phyloP scores from a whole-genome alignment of 192 early-diverging fungal species.

The Coemansia javaensis region DNA sequence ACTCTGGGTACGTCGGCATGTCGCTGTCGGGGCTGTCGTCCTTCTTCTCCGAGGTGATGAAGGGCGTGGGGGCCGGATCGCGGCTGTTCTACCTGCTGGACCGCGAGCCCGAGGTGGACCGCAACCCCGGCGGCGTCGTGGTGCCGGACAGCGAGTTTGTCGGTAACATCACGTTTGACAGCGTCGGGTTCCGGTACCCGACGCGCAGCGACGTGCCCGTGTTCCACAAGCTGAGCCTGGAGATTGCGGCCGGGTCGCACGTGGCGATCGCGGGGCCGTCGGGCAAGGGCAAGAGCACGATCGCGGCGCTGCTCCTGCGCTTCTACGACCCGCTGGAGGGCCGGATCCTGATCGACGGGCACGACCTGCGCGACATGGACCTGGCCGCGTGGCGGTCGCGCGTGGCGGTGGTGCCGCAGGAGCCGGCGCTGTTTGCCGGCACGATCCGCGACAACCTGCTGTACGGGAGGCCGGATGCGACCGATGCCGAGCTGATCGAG shows the following conservation, averaged over 20 bases:
- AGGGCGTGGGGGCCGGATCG: slow-evolving; percentile 59
- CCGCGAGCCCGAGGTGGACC: slow-evolving; percentile 38
- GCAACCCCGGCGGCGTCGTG: slow-evolving; percentile 13
- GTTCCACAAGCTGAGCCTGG: slow-evolving; percentile 54
- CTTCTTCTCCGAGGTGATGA: slow-evolving; percentile 71
- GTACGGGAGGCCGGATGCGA: slow-evolving; percentile 59
- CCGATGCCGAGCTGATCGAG: slow-evolving; percentile 62
- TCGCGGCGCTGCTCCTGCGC: slow-evolving; percentile 60
- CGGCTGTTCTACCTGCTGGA: slow-evolving; percentile 60
- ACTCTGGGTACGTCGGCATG: slow-evolving; percentile 63
- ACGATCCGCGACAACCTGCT: slow-evolving; percentile 68
- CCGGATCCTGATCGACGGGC: slow-evolving; percentile 55
- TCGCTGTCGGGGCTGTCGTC: slow-evolving; percentile 55
- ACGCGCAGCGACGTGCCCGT: slow-evolving; percentile 54
- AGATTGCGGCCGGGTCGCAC: slow-evolving; percentile 53
- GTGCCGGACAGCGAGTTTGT: slow-evolving; percentile 12
- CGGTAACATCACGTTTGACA: slow-evolving; percentile 55
- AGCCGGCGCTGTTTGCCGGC: slow-evolving; percentile 66
- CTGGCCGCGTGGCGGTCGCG: slow-evolving; percentile 58
- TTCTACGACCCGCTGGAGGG: slow-evolving; percentile 66
- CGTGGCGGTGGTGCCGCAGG: slow-evolving; percentile 66
- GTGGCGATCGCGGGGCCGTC: slow-evolving; percentile 53
- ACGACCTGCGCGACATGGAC: slow-evolving; percentile 53
- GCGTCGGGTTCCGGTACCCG: slow-evolving; percentile 64
- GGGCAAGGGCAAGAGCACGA: slow-evolving; percentile 67